Evolutionary conservation across 2,329 filamentous ascomycete genomes (phyloP).

Genomic region (Teratosphaeria destructans): DNA sequence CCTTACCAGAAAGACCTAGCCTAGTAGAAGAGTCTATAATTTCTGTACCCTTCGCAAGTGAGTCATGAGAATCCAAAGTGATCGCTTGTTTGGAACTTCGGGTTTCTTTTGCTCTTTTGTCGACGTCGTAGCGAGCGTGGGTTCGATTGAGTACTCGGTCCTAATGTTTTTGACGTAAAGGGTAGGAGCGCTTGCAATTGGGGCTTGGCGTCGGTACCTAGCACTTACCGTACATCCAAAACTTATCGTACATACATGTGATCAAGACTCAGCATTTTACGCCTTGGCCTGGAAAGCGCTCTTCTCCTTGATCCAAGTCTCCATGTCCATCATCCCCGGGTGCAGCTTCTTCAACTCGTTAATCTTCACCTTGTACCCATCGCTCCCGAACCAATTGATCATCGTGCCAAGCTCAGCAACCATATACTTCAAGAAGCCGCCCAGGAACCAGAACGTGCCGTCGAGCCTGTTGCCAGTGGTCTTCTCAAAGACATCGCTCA

Average conservation of each 20-base stretch:
- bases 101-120: too few species aligned
- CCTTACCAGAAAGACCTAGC: too few species aligned
- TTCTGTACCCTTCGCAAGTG: too few species aligned
- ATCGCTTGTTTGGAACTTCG: too few species aligned
- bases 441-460: slow-evolving; percentile 35
- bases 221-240: not conserved
- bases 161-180: too few species aligned
- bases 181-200: too few species aligned
- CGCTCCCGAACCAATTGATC: slow-evolving; percentile 39
- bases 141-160: too few species aligned
- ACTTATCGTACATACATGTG: too few species aligned
- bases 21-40: too few species aligned
- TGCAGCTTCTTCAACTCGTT: slow-evolving; percentile 33
- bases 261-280: not conserved
- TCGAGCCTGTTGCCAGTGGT: slow-evolving; percentile 36
- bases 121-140: too few species aligned
- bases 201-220: not conserved
- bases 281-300: slow-evolving; percentile 16
- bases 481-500: slow-evolving; percentile 37
- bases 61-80: too few species aligned
- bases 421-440: slow-evolving; percentile 32
- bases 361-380: slow-evolving; percentile 42
- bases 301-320: slow-evolving; percentile 23
- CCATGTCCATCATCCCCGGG: slow-evolving; percentile 30
- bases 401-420: slow-evolving; percentile 27